Conservation (phyloP, 495 filamentous ascomycete genomes). For the Neurospora discreta region DNA sequence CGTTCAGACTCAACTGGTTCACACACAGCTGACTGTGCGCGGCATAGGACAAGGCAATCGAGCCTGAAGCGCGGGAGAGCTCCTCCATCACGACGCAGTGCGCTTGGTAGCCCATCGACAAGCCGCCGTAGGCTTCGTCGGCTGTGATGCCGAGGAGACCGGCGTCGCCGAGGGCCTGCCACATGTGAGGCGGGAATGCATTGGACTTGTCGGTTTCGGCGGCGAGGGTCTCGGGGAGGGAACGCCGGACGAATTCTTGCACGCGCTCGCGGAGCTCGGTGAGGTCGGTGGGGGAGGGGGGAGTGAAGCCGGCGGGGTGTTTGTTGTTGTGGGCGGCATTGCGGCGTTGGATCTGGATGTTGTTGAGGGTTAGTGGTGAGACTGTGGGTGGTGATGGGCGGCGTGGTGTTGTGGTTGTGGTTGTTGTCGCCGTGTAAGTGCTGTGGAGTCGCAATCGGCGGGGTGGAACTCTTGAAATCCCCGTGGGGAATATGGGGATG, state of each 20-base stretch:
- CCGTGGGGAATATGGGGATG: not conserved
- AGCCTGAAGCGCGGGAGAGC: constrained; percentile 53
- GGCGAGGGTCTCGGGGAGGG: constrained; percentile 77
- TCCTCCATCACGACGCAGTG: constrained; percentile 97
- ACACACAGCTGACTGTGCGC: constrained; percentile 91
- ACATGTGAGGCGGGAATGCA: constrained; percentile 84
- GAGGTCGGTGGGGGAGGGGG: constrained; percentile 67
- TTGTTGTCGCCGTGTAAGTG: constrained; percentile 3
- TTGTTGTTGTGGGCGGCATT: constrained; percentile 60
- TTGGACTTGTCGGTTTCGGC: constrained; percentile 71
- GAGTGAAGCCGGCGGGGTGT: constrained; percentile 72
- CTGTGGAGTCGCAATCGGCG: constrained; percentile 5
- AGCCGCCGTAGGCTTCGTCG: constrained; percentile 84
- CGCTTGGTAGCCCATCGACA: constrained; percentile 92
- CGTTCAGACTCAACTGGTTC: constrained; percentile 92
- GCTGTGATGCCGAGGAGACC: constrained; percentile 90
- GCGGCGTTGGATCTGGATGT: constrained; percentile 6
- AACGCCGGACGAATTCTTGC: constrained; percentile 80
- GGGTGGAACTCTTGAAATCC: not conserved
- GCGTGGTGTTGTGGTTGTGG: not conserved
- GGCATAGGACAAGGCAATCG: constrained; percentile 84
- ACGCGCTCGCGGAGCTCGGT: constrained; percentile 79
- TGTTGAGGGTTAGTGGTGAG: too few species aligned
- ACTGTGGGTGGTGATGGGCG: not conserved
- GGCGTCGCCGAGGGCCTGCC: constrained; percentile 84